phyloP scores from a whole-genome alignment of 2,329 filamentous ascomycete genomes.

The Alternaria metachromatica region DNA sequence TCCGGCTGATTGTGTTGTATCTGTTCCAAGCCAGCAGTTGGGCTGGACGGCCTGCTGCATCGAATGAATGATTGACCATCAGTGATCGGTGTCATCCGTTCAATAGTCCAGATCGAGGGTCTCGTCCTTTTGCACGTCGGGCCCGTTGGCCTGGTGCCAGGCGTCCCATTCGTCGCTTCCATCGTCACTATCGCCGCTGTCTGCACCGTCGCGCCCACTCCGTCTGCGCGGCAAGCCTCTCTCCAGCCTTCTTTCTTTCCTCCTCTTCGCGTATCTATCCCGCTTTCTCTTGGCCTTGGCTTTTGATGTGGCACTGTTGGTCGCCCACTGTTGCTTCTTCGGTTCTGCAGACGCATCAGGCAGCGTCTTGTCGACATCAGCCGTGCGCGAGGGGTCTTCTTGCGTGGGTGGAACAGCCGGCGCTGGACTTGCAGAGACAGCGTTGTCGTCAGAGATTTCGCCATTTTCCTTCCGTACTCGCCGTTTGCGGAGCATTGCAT shows the following conservation, averaged over 20 bases:
- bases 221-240: constrained; percentile 16
- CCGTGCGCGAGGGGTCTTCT: neutral
- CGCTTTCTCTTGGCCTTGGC: constrained; percentile 33
- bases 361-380: constrained; percentile 16
- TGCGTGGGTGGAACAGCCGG: neutral
- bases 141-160: constrained; percentile 53
- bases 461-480: constrained; percentile 30
- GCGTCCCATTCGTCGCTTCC: constrained; percentile 52
- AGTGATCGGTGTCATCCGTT: neutral
- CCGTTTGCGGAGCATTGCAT: constrained; percentile 63
- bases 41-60: neutral
- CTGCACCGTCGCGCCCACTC: constrained; percentile 12
- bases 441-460: constrained; percentile 18
- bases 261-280: constrained; percentile 34
- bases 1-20: neutral
- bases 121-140: constrained; percentile 51
- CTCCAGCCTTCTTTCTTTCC: constrained; percentile 27
- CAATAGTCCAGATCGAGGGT: constrained; percentile 58
- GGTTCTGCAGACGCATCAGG: constrained; percentile 24
- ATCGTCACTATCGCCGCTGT: constrained; percentile 33
- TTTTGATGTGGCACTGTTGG: constrained; percentile 32
- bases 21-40: neutral
- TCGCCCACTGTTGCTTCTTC: constrained; percentile 36
- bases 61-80: neutral
- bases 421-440: neutral